A percentile compares a stretch with the other conserved stretches of the same genome.
phyloP scores from a whole-genome alignment of 1,139 yeast genomes.

The Lizanozyma gosingica region DNA sequence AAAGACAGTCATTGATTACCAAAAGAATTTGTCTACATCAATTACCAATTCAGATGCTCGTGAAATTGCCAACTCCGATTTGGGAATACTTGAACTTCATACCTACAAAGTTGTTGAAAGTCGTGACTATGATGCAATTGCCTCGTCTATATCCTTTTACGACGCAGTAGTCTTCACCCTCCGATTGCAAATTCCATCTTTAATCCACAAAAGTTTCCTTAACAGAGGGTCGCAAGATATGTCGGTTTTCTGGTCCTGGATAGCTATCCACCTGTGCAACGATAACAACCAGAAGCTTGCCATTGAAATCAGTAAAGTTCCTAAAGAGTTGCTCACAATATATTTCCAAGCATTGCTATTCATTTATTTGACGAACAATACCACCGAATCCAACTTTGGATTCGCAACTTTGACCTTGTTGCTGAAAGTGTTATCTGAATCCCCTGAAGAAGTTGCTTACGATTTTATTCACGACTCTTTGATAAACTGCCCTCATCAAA shows the following conservation, averaged over 20 bases:
- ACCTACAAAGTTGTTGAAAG: slow-evolving; percentile 15
- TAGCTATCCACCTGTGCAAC: slow-evolving; percentile 19
- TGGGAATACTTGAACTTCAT: slow-evolving; percentile 23
- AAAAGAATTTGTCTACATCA: slow-evolving; percentile 18
- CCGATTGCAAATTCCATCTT: slow-evolving; percentile 26
- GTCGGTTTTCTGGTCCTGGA: slow-evolving; percentile 34
- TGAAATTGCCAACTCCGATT: slow-evolving; percentile 19
- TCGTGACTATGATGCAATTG: slow-evolving; percentile 10
- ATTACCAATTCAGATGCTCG: slow-evolving; percentile 19
- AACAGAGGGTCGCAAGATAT: slow-evolving; percentile 21
- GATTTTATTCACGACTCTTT: slow-evolving; percentile 59
- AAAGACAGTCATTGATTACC: slow-evolving; percentile 25
- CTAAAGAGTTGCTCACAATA: slow-evolving; percentile 20
- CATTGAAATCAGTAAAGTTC: slow-evolving; percentile 24
- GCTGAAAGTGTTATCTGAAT: slow-evolving; percentile 44
- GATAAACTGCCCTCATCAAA: slow-evolving; percentile 57
- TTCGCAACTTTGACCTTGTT: slow-evolving; percentile 38
- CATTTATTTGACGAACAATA: slow-evolving; percentile 12
- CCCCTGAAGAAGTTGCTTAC: slow-evolving; percentile 50
- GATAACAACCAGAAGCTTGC: slow-evolving; percentile 13
- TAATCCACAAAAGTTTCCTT: slow-evolving; percentile 21
- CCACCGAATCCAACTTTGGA: slow-evolving; percentile 12
- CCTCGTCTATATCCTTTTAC: slow-evolving; percentile 17
- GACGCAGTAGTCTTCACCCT: slow-evolving; percentile 29
- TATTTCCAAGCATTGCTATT: slow-evolving; percentile 28